A percentile compares a stretch with the other conserved stretches of the same genome.
phyloP scores from a whole-genome alignment of 108 stramenopile species.

The Nitzschia sp. region DNA sequence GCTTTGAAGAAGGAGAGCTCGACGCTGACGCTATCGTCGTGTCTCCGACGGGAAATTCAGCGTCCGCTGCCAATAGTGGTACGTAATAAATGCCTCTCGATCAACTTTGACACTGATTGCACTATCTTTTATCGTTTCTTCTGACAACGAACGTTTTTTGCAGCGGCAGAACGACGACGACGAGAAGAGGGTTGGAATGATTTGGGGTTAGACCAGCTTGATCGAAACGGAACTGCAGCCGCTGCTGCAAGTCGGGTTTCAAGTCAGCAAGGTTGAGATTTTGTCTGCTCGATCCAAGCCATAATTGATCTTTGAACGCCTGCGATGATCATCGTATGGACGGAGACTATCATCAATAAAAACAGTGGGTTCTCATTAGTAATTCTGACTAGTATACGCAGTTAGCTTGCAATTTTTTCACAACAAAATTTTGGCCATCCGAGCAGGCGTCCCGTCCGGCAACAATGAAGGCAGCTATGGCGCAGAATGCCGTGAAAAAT shows the following conservation, averaged over 20 bases:
- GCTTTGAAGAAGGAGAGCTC: conserved; percentile 77
- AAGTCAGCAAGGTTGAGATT: conserved; percentile 8
- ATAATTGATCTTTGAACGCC: no score
- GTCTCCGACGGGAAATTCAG: conserved; percentile 70
- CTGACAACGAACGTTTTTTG: background rate
- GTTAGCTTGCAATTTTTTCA: no score
- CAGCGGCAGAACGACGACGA: conserved; percentile 63
- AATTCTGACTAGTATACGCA: no score
- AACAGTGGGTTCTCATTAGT: no score
- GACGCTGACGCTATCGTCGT: conserved; percentile 81
- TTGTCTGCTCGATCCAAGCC: no score
- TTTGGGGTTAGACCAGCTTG: conserved; percentile 81
- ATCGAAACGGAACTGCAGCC: conserved; percentile 16
- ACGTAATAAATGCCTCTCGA: background rate
- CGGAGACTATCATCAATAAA: no score
- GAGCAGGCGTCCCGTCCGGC: no score
- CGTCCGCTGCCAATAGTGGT: conserved; percentile 52
- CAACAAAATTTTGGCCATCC: no score
- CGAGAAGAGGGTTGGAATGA: conserved; percentile 85
- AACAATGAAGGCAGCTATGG: no score
- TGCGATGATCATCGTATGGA: no score
- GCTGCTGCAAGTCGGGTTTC: background rate
- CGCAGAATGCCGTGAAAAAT: no score
- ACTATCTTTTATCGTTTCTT: background rate
- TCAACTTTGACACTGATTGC: background rate